Percentiles rank a stretch among this genome's conserved stretches.
Conservation (phyloP, 495 filamentous ascomycete species). For the Penicillium salamii region DNA sequence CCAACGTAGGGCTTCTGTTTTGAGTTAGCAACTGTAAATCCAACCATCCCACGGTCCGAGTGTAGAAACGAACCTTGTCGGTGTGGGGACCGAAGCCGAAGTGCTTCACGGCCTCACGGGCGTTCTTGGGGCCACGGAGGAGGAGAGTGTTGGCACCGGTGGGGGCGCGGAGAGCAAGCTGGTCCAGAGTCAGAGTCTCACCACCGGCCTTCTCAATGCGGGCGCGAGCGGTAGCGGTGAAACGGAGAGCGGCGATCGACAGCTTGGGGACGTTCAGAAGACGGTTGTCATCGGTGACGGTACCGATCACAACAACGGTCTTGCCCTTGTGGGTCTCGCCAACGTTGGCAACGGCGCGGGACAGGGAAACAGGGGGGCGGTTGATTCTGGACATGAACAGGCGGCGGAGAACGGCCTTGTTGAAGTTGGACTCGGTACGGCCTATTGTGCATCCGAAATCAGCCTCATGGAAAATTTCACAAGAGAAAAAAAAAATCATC, state of each 20-base stretch:
- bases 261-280: constrained; percentile 86
- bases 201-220: constrained; percentile 90
- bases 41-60: background rate
- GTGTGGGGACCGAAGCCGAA: constrained; percentile 97
- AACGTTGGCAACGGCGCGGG: constrained; percentile 70
- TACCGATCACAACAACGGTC: constrained; percentile 88
- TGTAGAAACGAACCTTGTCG: constrained; percentile 71
- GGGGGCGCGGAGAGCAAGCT: constrained; percentile 88
- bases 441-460: constrained; percentile 48
- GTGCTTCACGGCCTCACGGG: constrained; percentile 96
- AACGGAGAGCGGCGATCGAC: constrained; percentile 85
- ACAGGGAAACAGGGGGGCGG: constrained; percentile 91
- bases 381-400: constrained; percentile 98
- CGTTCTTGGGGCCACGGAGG: constrained; percentile 94
- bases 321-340: constrained; percentile 72
- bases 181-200: constrained; percentile 90
- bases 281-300: constrained; percentile 95
- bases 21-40: constrained; percentile 19
- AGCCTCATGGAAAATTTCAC: constrained; percentile 7
- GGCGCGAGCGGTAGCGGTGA: constrained; percentile 92
- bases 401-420: constrained; percentile 92
- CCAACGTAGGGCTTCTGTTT: constrained; percentile 86
- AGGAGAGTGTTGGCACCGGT: constrained; percentile 94
- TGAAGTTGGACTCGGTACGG: constrained; percentile 94
- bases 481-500: no score